Conservation (phyloP, 352 stramenopile species). For the Globisporangium paroecandrum region DNA sequence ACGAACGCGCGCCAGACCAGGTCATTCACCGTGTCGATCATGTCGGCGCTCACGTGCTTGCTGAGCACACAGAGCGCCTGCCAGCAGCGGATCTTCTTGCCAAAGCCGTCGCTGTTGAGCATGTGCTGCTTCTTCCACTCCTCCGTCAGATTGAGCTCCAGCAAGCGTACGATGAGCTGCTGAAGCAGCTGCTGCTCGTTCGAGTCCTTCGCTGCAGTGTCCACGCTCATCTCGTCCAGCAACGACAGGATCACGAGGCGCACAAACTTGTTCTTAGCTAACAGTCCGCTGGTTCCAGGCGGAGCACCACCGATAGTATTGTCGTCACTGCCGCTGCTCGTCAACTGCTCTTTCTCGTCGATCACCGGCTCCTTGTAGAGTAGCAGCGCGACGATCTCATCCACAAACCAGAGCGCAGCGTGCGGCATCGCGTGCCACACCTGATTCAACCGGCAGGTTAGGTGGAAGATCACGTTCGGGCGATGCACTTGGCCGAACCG, state of each 20-base stretch:
- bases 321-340: slow-evolving; percentile 5
- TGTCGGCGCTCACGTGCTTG: slow-evolving; percentile 33
- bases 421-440: slow-evolving; percentile 55
- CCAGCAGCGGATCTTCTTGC: slow-evolving; percentile 71
- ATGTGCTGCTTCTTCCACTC: slow-evolving; percentile 82
- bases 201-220: slow-evolving; percentile 11
- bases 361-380: slow-evolving; percentile 81
- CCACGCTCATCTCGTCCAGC: slow-evolving; percentile 49
- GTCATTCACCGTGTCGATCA: slow-evolving; percentile 26
- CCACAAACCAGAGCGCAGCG: slow-evolving; percentile 44
- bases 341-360: slow-evolving; percentile 53
- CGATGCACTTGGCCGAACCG: slow-evolving; percentile 53
- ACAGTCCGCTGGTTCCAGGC: slow-evolving; percentile 6
- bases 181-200: slow-evolving; percentile 32
- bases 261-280: slow-evolving; percentile 63
- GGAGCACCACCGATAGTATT: not conserved
- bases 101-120: slow-evolving; percentile 82
- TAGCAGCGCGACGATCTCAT: slow-evolving; percentile 66
- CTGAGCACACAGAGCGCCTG: slow-evolving; percentile 75
- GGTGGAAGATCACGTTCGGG: slow-evolving; percentile 79
- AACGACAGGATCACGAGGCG: slow-evolving; percentile 67
- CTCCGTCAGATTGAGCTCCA: slow-evolving; percentile 50
- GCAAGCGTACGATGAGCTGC: slow-evolving; percentile 30
- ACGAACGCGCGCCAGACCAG: slow-evolving; percentile 52
- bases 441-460: slow-evolving; percentile 61